phyloP scores from a whole-genome alignment of 805 yeast species.

The Kuraishia capsulata region DNA sequence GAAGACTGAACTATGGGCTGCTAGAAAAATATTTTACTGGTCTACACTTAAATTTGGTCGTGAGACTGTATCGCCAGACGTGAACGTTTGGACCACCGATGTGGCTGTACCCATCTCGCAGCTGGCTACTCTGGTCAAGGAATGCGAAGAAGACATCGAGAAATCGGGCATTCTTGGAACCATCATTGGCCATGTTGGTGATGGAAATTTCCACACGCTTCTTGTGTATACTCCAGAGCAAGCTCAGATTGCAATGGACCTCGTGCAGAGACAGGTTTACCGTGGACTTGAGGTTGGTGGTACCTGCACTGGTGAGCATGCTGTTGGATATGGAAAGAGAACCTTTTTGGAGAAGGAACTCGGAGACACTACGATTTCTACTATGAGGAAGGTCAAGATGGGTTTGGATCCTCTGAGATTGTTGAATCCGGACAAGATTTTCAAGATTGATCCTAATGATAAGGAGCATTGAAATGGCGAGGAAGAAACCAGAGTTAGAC shows the following conservation, averaged over 20 bases:
- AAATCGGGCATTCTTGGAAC: slow-evolving; percentile 43
- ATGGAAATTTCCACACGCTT: slow-evolving; percentile 72
- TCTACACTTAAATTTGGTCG: slow-evolving; percentile 60
- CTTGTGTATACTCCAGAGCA: slow-evolving; percentile 49
- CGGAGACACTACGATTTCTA: slow-evolving; percentile 55
- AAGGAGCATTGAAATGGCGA: not conserved
- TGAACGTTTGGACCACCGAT: slow-evolving; percentile 62
- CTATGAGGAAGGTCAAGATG: slow-evolving; percentile 66
- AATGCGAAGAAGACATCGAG: slow-evolving; percentile 50
- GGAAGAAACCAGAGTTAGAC: too few relatives aligned
- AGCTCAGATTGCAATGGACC: slow-evolving; percentile 34
- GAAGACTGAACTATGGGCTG: slow-evolving; percentile 63
- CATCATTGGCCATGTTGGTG: slow-evolving; percentile 76
- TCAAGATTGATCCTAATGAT: slow-evolving; percentile 51
- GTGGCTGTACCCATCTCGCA: slow-evolving; percentile 75
- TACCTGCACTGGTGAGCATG: slow-evolving; percentile 85
- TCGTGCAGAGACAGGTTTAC: slow-evolving; percentile 54
- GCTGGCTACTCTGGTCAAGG: slow-evolving; percentile 50
- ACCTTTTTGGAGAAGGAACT: slow-evolving; percentile 51
- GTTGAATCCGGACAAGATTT: slow-evolving; percentile 73
- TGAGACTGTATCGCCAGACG: slow-evolving; percentile 25
- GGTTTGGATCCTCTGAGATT: slow-evolving; percentile 68
- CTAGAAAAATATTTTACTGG: slow-evolving; percentile 65
- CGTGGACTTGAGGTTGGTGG: slow-evolving; percentile 67
- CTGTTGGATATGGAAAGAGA: slow-evolving; percentile 74